Evolutionary conservation across 768 basidiomycete genomes (phyloP), one percentile per base, ranked within the genome.

Genomic region (Royoungia palumana): DNA sequence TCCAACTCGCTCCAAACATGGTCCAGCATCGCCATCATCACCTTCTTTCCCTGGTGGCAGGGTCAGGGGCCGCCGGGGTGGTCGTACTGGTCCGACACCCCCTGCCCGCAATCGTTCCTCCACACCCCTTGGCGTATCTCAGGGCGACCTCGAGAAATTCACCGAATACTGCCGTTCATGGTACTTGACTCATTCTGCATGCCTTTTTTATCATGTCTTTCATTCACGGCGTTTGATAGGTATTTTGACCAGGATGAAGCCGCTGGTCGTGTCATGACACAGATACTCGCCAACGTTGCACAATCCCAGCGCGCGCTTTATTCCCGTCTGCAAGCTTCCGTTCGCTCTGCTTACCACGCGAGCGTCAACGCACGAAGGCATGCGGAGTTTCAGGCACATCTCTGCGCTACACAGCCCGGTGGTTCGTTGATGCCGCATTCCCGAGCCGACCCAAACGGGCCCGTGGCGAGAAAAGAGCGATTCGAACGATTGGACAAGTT

Each of bases 231-330:
- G 39, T 41, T 43, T 53, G 43, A 28, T 57, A 92, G 89, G 90
- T 93, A 90, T 68, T 92, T 82, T 66, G 73, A 81, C 53, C 90
- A 92, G 66, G 85, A 91, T 61, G 83, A 88, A 58, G 76, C 81
- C 56, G 78, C 90, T 17, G 86, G 89, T 22, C 81, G 81, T 41
- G 72, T 78, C 52, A 92, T 95, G 83, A 87, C 88, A 13, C 84
- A 89, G 55, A 90, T 83, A 4, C 73, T 95, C 39, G 78, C 89
- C 38, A 84, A 83, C 28, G 76, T 93, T 4, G 86, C 87, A 7
- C 80, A 90, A 2, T 83, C 88, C 1, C 91, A 94, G 57, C 85
- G 89, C 49, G 89, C 92, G 9, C 85, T 89, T 1, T 95, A 87
- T 65, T 86, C 89, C 19, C 83, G 89, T 49, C 68, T 94, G 17